Evolutionary conservation across 805 yeast genomes (phyloP).

Genomic region (Candida corydali): DNA sequence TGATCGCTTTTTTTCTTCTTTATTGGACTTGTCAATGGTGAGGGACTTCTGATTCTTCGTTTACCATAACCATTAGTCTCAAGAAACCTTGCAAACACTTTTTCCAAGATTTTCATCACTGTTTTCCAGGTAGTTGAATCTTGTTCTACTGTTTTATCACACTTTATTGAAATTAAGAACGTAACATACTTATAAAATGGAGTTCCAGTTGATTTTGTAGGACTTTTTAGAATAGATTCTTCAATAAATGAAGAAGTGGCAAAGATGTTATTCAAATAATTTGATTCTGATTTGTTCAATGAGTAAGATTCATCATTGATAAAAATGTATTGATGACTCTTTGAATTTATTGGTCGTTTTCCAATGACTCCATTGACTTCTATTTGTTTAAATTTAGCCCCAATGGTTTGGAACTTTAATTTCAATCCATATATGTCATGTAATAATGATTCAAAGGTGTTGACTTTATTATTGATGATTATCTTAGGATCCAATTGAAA

Average conservation of each 20-base stretch:
- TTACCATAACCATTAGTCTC: slow-evolving; percentile 6
- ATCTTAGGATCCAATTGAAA: slow-evolving; percentile 5
- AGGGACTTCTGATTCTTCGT: neutral
- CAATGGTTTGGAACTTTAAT: slow-evolving; percentile 19
- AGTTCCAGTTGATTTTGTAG: slow-evolving; percentile 14
- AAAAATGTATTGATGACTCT: slow-evolving; percentile 41
- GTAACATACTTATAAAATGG: slow-evolving; percentile 36
- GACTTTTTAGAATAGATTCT: neutral
- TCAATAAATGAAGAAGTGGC: slow-evolving; percentile 16
- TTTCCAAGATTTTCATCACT: slow-evolving; percentile 5
- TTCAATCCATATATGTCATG: slow-evolving; percentile 7
- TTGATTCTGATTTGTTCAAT: slow-evolving; percentile 9
- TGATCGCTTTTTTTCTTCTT: slow-evolving; percentile 3
- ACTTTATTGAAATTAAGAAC: slow-evolving; percentile 28
- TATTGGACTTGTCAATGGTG: slow-evolving; percentile 5
- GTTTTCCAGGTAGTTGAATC: slow-evolving; percentile 3
- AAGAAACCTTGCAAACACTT: slow-evolving; percentile 6
- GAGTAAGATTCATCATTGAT: slow-evolving; percentile 37
- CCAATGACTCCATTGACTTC: slow-evolving; percentile 39
- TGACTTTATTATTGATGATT: neutral
- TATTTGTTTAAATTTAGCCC: slow-evolving; percentile 21
- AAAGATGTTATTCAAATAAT: slow-evolving; percentile 21
- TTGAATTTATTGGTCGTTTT: slow-evolving; percentile 25
- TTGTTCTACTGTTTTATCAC: slow-evolving; percentile 30
- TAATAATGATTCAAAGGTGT: neutral